Evolutionary conservation across 208 protist genomes (phyloP).

Genomic region (Trypanosoma boissoni): DNA sequence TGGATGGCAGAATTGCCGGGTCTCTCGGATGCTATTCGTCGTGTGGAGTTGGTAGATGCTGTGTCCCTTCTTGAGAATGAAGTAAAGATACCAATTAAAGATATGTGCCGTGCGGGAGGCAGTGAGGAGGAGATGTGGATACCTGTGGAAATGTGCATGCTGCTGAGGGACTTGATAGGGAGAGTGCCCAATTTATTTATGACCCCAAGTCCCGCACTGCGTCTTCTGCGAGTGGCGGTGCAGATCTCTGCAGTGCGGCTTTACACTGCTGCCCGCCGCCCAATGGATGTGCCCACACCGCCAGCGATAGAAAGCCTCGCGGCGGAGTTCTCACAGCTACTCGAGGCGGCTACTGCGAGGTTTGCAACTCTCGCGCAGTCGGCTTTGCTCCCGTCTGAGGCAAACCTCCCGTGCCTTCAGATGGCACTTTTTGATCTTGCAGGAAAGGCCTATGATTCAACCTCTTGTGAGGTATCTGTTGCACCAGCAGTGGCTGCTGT

Average conservation of each 20-base stretch:
- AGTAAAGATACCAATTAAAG: neutral
- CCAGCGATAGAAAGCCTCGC: neutral
- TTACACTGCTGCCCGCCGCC: neutral
- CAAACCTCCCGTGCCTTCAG: neutral
- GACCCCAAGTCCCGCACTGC: neutral
- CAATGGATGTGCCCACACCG: neutral
- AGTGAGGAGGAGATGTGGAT: neutral
- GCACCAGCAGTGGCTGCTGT: too few relatives aligned
- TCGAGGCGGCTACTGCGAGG: conserved; percentile 1
- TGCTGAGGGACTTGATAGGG: conserved; percentile 8
- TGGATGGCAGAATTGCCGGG: neutral
- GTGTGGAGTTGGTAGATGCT: too few relatives aligned
- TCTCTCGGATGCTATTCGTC: too few relatives aligned
- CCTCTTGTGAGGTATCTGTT: too few relatives aligned
- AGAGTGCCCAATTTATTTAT: neutral
- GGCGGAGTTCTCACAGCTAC: conserved; percentile 3
- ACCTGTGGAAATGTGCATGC: conserved; percentile 4
- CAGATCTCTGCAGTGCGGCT: conserved; percentile 12
- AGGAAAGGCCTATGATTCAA: neutral
- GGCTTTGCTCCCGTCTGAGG: neutral
- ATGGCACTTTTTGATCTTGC: neutral
- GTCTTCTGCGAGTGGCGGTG: conserved; percentile 5
- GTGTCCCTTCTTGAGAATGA: too few relatives aligned
- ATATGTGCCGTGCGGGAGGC: neutral
- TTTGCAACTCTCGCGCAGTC: conserved; percentile 1